Evolutionary conservation across 148 eudicot genomes (phyloP).

Genomic region (Fagopyrum homotropicum): DNA sequence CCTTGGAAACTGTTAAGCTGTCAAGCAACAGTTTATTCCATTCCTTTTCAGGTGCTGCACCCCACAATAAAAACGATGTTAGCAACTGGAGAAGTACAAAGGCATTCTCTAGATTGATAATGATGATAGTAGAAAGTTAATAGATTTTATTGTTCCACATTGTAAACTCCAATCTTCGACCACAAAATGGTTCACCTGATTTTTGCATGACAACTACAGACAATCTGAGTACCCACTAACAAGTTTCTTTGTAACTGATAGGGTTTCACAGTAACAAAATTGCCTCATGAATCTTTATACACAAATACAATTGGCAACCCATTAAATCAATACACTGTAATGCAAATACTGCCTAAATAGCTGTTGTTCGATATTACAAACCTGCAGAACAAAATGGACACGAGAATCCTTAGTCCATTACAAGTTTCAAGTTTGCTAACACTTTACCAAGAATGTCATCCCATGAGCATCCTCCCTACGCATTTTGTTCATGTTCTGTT

Average conservation of each 20-base stretch:
- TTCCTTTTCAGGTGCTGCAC: slow-evolving; percentile 76
- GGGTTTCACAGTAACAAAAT: too few species aligned
- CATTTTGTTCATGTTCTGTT: background rate
- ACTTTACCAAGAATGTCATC: background rate
- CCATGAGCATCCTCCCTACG: background rate
- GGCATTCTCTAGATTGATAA: background rate
- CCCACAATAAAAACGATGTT: slow-evolving; percentile 12
- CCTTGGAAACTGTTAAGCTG: slow-evolving; percentile 75
- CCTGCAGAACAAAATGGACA: background rate
- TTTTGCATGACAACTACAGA: background rate
- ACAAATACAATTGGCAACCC: too few species aligned
- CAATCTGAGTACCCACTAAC: background rate
- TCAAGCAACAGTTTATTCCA: slow-evolving; percentile 70
- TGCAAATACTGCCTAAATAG: too few species aligned
- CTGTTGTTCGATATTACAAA: too few species aligned
- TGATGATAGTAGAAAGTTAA: background rate
- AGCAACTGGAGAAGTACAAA: background rate
- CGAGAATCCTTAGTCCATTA: background rate
- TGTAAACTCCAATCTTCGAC: background rate
- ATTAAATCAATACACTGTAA: too few species aligned
- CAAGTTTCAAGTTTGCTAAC: background rate
- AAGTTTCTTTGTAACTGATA: too few species aligned
- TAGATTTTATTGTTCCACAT: background rate
- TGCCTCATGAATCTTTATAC: too few species aligned
- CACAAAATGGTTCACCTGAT: background rate